These are phyloP conservation scores for Lepidopterella palustris DNA, from an alignment of 495 filamentous ascomycete genomes.

Conservation along the genomic window DNA sequence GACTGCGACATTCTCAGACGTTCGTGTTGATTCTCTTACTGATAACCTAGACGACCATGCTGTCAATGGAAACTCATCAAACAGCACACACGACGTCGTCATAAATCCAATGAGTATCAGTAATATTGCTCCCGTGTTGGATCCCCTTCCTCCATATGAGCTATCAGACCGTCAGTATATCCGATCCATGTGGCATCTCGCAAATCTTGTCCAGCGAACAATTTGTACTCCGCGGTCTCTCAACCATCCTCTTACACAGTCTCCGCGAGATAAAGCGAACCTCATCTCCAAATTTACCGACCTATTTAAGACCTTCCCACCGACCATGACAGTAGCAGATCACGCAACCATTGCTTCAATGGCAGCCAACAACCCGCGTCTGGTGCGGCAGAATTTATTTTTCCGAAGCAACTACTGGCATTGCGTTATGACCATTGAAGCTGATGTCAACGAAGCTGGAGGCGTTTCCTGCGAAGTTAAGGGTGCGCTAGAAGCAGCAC, in stretches of 20 bases:
- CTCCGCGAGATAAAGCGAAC: slow-evolving; percentile 51
- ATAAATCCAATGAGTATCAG: slow-evolving; percentile 40
- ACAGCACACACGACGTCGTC: slow-evolving; percentile 10
- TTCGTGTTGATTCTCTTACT: slow-evolving; percentile 56
- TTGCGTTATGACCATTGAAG: slow-evolving; percentile 64
- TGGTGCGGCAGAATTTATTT: slow-evolving; percentile 61
- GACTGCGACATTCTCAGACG: slow-evolving; percentile 64
- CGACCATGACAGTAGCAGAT: slow-evolving; percentile 56
- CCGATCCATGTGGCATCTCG: slow-evolving; percentile 64
- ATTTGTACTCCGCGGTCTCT: slow-evolving; percentile 62
- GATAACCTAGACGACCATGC: slow-evolving; percentile 41
- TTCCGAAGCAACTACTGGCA: slow-evolving; percentile 66
- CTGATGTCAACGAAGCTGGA: slow-evolving; percentile 51
- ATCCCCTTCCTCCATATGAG: slow-evolving; percentile 27
- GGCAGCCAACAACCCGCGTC: slow-evolving; percentile 48
- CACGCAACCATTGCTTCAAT: slow-evolving; percentile 45
- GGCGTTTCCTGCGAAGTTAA: slow-evolving; percentile 50
- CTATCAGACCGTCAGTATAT: slow-evolving; percentile 56
- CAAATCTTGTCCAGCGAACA: slow-evolving; percentile 62
- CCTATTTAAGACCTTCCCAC: slow-evolving; percentile 57
- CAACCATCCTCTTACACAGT: slow-evolving; percentile 54
- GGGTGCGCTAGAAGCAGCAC: slow-evolving; percentile 61
- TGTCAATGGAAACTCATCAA: slow-evolving; percentile 11
- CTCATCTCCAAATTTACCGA: slow-evolving; percentile 56
- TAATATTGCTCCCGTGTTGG: slow-evolving; percentile 32